Conservation (phyloP, 331 rosid genomes). For the Phaseolus coccineus region DNA sequence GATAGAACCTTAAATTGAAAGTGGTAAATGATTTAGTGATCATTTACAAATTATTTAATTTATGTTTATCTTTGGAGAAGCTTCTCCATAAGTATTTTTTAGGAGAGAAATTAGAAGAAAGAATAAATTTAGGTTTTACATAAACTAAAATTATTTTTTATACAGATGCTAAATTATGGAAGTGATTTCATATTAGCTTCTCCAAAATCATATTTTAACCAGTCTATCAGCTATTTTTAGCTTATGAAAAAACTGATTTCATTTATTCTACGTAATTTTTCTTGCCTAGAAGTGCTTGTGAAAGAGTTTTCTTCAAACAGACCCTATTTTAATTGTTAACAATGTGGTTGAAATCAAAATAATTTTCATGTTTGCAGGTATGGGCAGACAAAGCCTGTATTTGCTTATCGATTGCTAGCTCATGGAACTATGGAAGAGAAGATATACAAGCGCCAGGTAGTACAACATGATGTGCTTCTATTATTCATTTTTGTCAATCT, state of each 20-base stretch:
- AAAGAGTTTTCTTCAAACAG: no score
- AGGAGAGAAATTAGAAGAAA: no score
- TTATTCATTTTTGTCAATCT: conserved; percentile 30
- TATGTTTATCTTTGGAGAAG: not conserved
- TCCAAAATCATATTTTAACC: no score
- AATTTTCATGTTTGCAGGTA: conserved; percentile 61
- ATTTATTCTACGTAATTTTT: no score
- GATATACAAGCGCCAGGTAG: conserved; percentile 97
- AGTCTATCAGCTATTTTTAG: no score
- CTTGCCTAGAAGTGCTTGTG: no score
- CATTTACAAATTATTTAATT: conserved; percentile 20
- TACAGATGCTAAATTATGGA: no score
- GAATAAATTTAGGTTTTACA: no score
- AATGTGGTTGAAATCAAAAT: conserved; percentile 27
- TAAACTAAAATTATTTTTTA: no score
- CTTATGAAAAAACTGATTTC: no score
- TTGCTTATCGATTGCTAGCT: conserved; percentile 96
- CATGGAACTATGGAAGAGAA: conserved; percentile 99
- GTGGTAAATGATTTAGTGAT: not conserved
- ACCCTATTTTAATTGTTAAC: conserved; percentile 1
- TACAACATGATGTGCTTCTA: conserved; percentile 36
- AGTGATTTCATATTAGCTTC: no score
- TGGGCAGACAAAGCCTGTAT: conserved; percentile 97
- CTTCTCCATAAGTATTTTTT: no score
- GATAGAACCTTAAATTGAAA: conserved; percentile 21